Base-by-base conservation (phyloP, 2,329 filamentous ascomycete species). In the Tolypocladium endophyticum region DNA sequence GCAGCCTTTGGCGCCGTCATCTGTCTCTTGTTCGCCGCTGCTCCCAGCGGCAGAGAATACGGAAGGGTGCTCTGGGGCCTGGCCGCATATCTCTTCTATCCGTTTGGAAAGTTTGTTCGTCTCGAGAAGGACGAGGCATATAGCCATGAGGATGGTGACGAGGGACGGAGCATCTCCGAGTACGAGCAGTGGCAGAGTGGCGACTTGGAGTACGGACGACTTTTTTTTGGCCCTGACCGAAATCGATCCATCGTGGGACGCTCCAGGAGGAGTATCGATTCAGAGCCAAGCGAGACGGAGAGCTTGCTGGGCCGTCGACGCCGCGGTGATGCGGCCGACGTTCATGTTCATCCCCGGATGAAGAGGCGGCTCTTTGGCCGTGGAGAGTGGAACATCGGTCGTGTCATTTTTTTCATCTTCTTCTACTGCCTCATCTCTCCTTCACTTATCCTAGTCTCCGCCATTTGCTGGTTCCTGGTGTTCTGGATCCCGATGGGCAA, bases 401-500 rank as follows among this genome's bases (percentile, higher is more conserved):
- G 94, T 58, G 90, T 99, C 65, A 87, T 97, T 69, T 99, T 97
- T 80, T 99, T 97, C 77, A 69, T 92, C 63, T 93, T 95, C 78
- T 99, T 97, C 78, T 97, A 97, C 76, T 90, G 91, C 67, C 78
- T 97, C 61, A 87, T 99, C 64, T 91, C 89, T 4, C 94, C 94
- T 1, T 84, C 89, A 25, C 82, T 97, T 64, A 87, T 97, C 66
- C 69, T 96, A 52, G 92, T 94, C 41, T 96, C 92, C 11, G 85
- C 84, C 33, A 83, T 96, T 61, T 99, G 94, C 76, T 99, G 93
- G 92, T 87, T 99, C 69, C 75, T 97, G 65, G 94, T 99, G 60
- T 99, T 99, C 77, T 92, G 87, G 79, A 99, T 99, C 58, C 95
- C 94, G 11, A 99, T 99, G 94, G 95, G 92, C 67, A 96, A 95